Percentiles rank a stretch among this genome's conserved stretches.
phyloP scores from a whole-genome alignment of 2,329 filamentous ascomycete species.

The Fusarium heterosporum region DNA sequence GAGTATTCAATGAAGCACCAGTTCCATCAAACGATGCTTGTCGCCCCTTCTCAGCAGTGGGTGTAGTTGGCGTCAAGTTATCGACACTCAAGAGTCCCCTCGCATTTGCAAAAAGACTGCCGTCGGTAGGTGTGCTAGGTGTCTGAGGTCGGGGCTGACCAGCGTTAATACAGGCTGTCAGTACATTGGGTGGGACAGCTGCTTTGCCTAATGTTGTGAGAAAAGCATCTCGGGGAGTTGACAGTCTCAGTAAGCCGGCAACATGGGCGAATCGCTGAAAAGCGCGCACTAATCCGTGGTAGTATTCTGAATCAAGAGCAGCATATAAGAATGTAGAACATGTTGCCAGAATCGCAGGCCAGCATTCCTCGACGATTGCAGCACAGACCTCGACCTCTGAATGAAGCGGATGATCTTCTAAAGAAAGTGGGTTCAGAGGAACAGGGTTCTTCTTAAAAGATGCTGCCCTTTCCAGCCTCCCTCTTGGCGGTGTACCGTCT shows the following conservation, averaged over 20 bases:
- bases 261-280: constrained; percentile 98
- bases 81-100: constrained; percentile 81
- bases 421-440: constrained; percentile 83
- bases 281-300: constrained; percentile 88
- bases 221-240: constrained; percentile 92
- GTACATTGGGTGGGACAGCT: constrained; percentile 84
- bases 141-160: constrained; percentile 58
- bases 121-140: constrained; percentile 62
- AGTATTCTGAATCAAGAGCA: constrained; percentile 91
- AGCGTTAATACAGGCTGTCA: constrained; percentile 69
- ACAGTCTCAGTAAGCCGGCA: constrained; percentile 84
- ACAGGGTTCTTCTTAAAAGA: constrained; percentile 81
- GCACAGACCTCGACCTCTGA: constrained; percentile 81
- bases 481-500: constrained; percentile 50
- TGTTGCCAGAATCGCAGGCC: constrained; percentile 93
- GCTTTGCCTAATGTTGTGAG: constrained; percentile 94
- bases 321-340: constrained; percentile 97
- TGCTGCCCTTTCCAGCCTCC: constrained; percentile 66
- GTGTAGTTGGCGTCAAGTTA: constrained; percentile 69
- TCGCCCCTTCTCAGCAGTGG: constrained; percentile 68
- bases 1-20: constrained; percentile 76
- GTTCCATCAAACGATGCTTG: constrained; percentile 68
- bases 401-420: constrained; percentile 78
- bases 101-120: constrained; percentile 75
- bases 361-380: constrained; percentile 88